phyloP scores from a whole-genome alignment of 257 asterid species.

The Oldenlandia corymbosa region DNA sequence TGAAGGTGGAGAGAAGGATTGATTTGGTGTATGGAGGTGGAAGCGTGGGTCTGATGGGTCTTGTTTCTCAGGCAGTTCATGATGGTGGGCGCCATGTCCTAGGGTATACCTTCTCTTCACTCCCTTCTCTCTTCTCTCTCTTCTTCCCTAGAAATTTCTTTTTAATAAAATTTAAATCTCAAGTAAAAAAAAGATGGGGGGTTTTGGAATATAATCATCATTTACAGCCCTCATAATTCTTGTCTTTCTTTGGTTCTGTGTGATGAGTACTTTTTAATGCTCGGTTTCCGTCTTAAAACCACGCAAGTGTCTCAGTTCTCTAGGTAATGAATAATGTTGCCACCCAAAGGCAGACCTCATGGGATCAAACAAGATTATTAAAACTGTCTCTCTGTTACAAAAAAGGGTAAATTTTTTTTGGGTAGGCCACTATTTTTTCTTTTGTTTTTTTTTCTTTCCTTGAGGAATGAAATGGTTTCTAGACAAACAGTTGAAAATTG shows the following conservation, averaged over 20 bases:
- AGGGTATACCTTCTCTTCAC: slow-evolving; percentile 45
- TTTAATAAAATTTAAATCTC: not conserved
- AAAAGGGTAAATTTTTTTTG: slow-evolving; percentile 12
- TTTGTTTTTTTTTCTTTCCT: not conserved
- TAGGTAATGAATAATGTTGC: slow-evolving; percentile 20
- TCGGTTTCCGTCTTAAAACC: not conserved
- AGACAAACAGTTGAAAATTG: slow-evolving; percentile 2
- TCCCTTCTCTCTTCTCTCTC: slow-evolving; percentile 6
- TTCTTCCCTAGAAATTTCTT: slow-evolving; percentile 1
- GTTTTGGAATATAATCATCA: slow-evolving; percentile 32
- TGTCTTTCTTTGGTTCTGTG: slow-evolving; percentile 27
- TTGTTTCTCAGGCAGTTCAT: slow-evolving; percentile 99
- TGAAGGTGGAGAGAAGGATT: slow-evolving; percentile 86
- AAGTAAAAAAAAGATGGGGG: slow-evolving; percentile 22
- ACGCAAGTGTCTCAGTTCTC: slow-evolving; percentile 22
- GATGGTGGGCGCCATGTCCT: slow-evolving; percentile 99
- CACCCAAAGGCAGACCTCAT: slow-evolving; percentile 58
- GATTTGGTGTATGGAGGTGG: slow-evolving; percentile 99
- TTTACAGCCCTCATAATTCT: slow-evolving; percentile 31
- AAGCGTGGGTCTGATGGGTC: slow-evolving; percentile 98
- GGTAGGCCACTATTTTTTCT: not conserved
- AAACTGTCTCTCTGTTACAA: slow-evolving; percentile 8
- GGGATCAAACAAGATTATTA: slow-evolving; percentile 43
- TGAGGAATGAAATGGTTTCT: not conserved
- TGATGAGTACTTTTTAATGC: slow-evolving; percentile 6